Evolutionary conservation across 1,284 basidiomycete species (phyloP).

Genomic region (Fomitopsis pinicola): DNA sequence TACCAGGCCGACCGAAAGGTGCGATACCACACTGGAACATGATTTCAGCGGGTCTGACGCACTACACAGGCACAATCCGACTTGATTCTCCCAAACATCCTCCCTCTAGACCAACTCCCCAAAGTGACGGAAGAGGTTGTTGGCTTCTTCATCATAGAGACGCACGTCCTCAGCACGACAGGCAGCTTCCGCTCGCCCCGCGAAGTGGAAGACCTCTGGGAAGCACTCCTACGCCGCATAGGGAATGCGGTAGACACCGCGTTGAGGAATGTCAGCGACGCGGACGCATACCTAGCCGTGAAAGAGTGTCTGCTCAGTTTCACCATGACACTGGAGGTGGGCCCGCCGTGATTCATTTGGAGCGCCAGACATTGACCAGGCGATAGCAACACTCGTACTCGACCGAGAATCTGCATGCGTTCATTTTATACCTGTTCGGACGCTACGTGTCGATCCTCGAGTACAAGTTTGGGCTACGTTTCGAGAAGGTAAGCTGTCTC

Average conservation of each 20-base stretch:
- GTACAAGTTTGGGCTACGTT: conserved; percentile 77
- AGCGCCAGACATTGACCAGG: background rate
- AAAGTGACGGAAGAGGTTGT: conserved; percentile 89
- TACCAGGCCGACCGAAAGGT: conserved; percentile 97
- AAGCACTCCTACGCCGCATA: conserved; percentile 79
- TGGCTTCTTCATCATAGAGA: conserved; percentile 99
- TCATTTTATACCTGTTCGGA: conserved; percentile 88
- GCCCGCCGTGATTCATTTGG: background rate
- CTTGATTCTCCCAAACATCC: conserved; percentile 79
- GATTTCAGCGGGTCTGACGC: background rate
- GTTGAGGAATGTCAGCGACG: conserved; percentile 74
- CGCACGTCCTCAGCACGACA: conserved; percentile 87
- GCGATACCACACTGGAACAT: conserved; percentile 1
- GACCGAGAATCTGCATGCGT: conserved; percentile 77
- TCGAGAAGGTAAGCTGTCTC: conserved; percentile 62
- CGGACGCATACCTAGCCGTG: conserved; percentile 78
- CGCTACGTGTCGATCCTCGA: conserved; percentile 85
- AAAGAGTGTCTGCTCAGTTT: conserved; percentile 87
- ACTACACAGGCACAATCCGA: conserved; percentile 85
- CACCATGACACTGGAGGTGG: conserved; percentile 90
- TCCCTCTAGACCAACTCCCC: conserved; percentile 44
- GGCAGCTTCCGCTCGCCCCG: conserved; percentile 81
- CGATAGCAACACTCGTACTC: conserved; percentile 81
- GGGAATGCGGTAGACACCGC: conserved; percentile 74
- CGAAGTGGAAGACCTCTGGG: conserved; percentile 97